Conservation (phyloP, 108 stramenopile genomes). For the Stephanodiscus minutulus region DNA sequence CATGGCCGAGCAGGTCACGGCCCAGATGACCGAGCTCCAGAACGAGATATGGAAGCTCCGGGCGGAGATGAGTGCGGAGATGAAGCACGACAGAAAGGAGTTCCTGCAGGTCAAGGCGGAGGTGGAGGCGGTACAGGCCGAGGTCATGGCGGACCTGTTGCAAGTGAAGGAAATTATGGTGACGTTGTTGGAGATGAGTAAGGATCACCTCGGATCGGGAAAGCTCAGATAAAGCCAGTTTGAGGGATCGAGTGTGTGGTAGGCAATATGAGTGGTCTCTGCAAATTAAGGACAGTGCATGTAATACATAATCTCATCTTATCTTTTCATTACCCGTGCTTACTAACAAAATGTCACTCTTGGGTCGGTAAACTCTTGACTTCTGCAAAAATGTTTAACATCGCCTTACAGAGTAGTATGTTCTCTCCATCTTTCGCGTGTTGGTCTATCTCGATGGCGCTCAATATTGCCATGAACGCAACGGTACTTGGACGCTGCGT, state of each 20-base stretch:
- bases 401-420: no score
- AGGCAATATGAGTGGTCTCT: no score
- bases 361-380: no score
- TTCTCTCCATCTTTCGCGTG: no score
- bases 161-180: conserved; percentile 67
- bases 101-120: conserved; percentile 64
- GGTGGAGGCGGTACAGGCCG: conserved; percentile 62
- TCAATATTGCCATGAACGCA: conserved; percentile 45
- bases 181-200: conserved; percentile 25
- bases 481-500: conserved; percentile 27
- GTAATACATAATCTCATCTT: no score
- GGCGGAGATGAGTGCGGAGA: conserved; percentile 65
- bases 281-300: no score
- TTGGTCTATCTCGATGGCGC: conserved; percentile 26
- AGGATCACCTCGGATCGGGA: neutral
- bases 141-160: conserved; percentile 61
- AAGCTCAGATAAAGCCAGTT: neutral
- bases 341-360: no score
- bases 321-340: no score
- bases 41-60: conserved; percentile 62
- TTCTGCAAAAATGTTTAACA: no score
- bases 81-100: conserved; percentile 74
- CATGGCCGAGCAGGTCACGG: conserved; percentile 66
- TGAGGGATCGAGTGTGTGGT: no score
- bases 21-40: conserved; percentile 68